phyloP scores from a whole-genome alignment of 768 basidiomycete species.

The Leucocoprinus birnbaumii region DNA sequence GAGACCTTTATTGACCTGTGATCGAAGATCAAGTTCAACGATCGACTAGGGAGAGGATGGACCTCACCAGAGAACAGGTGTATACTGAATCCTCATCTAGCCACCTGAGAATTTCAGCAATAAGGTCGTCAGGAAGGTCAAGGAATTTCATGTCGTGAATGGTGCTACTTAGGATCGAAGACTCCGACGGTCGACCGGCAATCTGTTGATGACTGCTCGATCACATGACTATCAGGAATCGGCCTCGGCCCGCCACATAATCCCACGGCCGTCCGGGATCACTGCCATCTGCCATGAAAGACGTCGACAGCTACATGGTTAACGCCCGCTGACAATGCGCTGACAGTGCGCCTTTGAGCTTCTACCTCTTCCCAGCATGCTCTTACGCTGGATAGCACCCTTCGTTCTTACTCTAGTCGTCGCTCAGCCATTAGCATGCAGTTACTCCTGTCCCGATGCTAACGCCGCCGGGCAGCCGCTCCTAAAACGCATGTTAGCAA shows the following conservation, averaged over 20 bases:
- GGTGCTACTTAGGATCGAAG: no score
- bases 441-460: not conserved
- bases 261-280: no score
- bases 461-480: not conserved
- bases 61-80: not conserved
- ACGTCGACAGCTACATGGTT: no score
- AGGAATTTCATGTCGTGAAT: constrained; percentile 1
- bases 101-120: constrained; percentile 6
- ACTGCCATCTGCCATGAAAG: no score
- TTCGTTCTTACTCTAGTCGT: not conserved
- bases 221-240: no score
- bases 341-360: no score
- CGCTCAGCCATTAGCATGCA: not conserved
- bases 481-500: constrained; percentile 1
- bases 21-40: not conserved
- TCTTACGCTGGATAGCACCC: not conserved
- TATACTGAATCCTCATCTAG: not conserved
- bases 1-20: constrained; percentile 3
- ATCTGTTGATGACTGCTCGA: no score
- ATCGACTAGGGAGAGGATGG: not conserved
- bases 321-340: no score
- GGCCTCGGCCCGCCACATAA: no score
- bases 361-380: not conserved
- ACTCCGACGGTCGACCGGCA: no score
- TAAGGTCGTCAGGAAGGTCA: constrained; percentile 3